Base-by-base conservation (phyloP, 352 stramenopile genomes). In the Globisporangium abappressorium region DNA sequence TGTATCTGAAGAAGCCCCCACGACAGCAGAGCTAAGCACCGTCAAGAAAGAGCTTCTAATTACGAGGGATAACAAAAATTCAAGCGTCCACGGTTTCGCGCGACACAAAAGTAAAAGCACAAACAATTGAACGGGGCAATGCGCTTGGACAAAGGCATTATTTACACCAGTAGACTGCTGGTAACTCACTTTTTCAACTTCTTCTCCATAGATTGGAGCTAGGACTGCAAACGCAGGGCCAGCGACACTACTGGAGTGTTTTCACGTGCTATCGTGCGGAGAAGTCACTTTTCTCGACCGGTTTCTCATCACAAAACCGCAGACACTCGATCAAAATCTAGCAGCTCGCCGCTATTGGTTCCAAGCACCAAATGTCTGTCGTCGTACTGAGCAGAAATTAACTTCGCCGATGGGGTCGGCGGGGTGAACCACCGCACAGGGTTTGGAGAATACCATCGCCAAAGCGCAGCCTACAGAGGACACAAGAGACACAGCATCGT, bases 381-480 rank as follows among this genome's bases (percentile, higher is more conserved):
- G 51, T 91, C 87, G 72, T 89, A 94, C 64, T 83, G 82, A 49
- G 85, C 76, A 24, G 84, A 92, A 26, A 90, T 79, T 61, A 91
- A 90, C 41, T 74, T 81, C 22, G 71, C 57, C 56, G 82, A 87
- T 2, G 80, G 73, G 2, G 76, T 75, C 28, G 80, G 79, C 1
- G 80, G 77, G 55, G 77, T 69, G 65, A 96, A 94, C 79, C 84
- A 93, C 68, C 76, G 77, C 24, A 94, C 77, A 2, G 89, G 89
- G 53, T 91, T 92, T 49, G 87, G 77, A 26, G 80, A 82, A 68
- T 94, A 93, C 89, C 89, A 96, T 73, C 87, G 75, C 89, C 89
- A 96, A 20, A 95, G 54, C 20, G 83, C 84, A 49, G 83, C 89
- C 84, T 94, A 62, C n/a, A 53, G 6, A 18, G n/a, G 1, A 18